Percentiles rank a stretch among this genome's conserved stretches.
Evolutionary conservation across 208 protist species (phyloP).

Genomic region (Leishmania amazonensis): DNA sequence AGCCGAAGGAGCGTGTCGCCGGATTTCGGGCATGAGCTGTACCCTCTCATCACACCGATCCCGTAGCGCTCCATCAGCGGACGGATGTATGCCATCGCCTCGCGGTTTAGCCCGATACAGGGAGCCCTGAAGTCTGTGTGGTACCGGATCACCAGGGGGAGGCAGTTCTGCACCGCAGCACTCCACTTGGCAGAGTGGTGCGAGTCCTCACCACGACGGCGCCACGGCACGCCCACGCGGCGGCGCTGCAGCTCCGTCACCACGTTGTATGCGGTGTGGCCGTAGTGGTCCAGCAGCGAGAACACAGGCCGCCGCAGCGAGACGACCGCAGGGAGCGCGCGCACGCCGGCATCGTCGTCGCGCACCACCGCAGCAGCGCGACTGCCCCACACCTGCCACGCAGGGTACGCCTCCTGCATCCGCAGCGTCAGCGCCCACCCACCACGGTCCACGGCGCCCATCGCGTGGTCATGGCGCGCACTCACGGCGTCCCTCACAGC

Average conservation of each 20-base stretch:
- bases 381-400: slow-evolving; percentile 35
- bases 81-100: slow-evolving; percentile 42
- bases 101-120: slow-evolving; percentile 37
- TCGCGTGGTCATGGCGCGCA: neutral
- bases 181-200: neutral
- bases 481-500: neutral
- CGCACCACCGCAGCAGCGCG: slow-evolving; percentile 30
- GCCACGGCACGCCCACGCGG: slow-evolving; percentile 9
- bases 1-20: slow-evolving; percentile 11
- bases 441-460: slow-evolving; percentile 19
- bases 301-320: neutral
- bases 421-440: slow-evolving; percentile 36
- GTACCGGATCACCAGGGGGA: slow-evolving; percentile 15
- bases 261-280: neutral
- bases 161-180: neutral
- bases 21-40: neutral
- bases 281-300: slow-evolving; percentile 2
- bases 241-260: slow-evolving; percentile 15
- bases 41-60: neutral
- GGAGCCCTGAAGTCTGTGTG: neutral
- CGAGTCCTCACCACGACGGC: neutral
- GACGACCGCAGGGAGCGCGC: neutral
- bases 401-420: slow-evolving; percentile 21
- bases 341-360: neutral
- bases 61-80: slow-evolving; percentile 45